Evolutionary conservation across 352 stramenopile genomes (phyloP), one percentile per base, ranked within the genome.

Genomic region (Sclerospora graminicola): DNA sequence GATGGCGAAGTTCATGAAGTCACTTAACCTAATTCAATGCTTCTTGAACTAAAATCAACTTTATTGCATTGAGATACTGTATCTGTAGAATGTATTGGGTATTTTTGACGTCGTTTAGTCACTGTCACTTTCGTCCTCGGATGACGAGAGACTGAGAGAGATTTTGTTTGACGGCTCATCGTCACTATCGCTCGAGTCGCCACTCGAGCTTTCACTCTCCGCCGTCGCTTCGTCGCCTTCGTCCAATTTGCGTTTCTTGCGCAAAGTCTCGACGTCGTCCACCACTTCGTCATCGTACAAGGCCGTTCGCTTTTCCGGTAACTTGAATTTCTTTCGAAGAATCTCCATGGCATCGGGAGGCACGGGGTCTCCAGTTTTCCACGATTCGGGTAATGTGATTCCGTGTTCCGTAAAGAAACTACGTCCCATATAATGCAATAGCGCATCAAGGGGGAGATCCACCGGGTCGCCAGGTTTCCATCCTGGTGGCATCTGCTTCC

Each of bases 401-500:
- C 71, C 76, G 28, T 88, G 69, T 31, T 88, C 79, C 24, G 67
- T 66, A 39, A 90, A 85, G 29, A 85, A 84, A 48, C 56, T 77
- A 13, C 70, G 70, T 16, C 79, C 79, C 68, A 87, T 85, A 55
- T 87, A 86, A 45, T 87, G 77, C 26, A 88, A 51, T 20, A 88
- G 38, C 5, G 79, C 79, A 51, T 90, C 79, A 5, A 85, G 63
- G 27, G 79, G 74, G 15, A 90, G 51, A 34, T 90, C 79, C 30
- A 90, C 75, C 0, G 73, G 70, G 45, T 88, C 78, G n/a, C 78
- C 79, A 0, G 73, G 73, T 23, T 84, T 86, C 79, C 79, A 90
- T 8, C 79, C 79, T 1, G 79, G 56, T 18, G 74, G 73, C 65
- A 90, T 83, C 32, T 82, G 77, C 23, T 85, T 79, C 7, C 72